Conservation (phyloP, 805 yeast species). For the Starmerella floris region DNA sequence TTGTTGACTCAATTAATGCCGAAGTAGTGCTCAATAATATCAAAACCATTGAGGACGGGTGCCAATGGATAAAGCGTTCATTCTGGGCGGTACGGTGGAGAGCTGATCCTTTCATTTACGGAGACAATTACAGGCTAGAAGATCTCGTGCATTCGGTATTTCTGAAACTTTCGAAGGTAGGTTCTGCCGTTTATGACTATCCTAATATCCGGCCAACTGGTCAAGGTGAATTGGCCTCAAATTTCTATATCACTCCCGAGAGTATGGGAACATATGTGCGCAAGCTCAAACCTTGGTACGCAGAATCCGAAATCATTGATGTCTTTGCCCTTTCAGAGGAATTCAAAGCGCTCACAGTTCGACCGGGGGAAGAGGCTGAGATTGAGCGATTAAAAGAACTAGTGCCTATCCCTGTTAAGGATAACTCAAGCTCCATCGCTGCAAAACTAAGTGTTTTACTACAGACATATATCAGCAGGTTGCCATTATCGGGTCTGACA, state of each 20-base stretch:
- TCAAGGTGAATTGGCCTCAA: constrained; percentile 72
- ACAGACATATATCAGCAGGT: constrained; percentile 74
- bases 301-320: constrained; percentile 61
- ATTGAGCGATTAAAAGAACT: constrained; percentile 51
- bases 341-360: constrained; percentile 66
- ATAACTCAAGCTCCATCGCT: constrained; percentile 49
- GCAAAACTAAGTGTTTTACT: constrained; percentile 69
- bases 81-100: constrained; percentile 71
- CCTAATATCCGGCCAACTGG: constrained; percentile 45
- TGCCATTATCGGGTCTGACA: constrained; percentile 75
- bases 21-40: constrained; percentile 70
- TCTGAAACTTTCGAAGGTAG: constrained; percentile 39
- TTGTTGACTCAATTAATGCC: constrained; percentile 72
- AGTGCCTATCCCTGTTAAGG: constrained; percentile 80
- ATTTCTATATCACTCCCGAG: constrained; percentile 63
- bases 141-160: constrained; percentile 62
- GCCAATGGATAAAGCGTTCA: constrained; percentile 66
- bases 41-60: constrained; percentile 47
- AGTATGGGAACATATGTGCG: constrained; percentile 58
- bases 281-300: constrained; percentile 48
- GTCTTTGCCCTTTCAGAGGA: constrained; percentile 74
- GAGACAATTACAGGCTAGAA: constrained; percentile 36
- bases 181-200: constrained; percentile 47
- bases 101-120: constrained; percentile 57
- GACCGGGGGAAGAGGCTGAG: constrained; percentile 76